phyloP scores from a whole-genome alignment of 139 green algal genomes.

The Mychonastes homosphaera region DNA sequence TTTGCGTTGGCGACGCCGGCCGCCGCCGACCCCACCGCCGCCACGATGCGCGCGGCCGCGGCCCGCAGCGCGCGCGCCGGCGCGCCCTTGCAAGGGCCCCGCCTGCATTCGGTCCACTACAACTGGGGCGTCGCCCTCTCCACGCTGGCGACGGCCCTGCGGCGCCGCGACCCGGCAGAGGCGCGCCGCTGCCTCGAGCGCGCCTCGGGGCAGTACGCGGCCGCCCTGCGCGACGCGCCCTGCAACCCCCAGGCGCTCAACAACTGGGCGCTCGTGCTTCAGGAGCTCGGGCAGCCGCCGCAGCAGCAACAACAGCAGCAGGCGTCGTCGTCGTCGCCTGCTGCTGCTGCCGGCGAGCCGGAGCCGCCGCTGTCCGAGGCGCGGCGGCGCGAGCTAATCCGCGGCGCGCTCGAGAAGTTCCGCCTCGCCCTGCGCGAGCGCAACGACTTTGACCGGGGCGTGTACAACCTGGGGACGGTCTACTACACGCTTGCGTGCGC shows the following conservation, averaged over 20 bases:
- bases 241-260: conserved; percentile 69
- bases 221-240: conserved; percentile 38
- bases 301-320: too few relatives aligned
- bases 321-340: too few relatives aligned
- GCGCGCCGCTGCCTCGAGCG: conserved; percentile 24
- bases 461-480: conserved; percentile 72
- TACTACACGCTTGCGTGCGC: conserved; percentile 57
- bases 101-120: too few relatives aligned
- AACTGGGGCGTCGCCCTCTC: conserved; percentile 68
- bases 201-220: conserved; percentile 52
- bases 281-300: conserved; percentile 33
- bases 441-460: conserved; percentile 62
- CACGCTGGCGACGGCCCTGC: conserved; percentile 44
- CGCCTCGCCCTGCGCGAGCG: conserved; percentile 45
- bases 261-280: conserved; percentile 73
- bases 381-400: conserved; percentile 31
- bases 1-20: too few relatives aligned
- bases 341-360: not conserved
- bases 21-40: too few relatives aligned
- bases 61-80: too few relatives aligned
- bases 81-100: too few relatives aligned
- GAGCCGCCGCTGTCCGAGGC: conserved; percentile 18
- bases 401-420: conserved; percentile 51
- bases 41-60: too few relatives aligned
- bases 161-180: conserved; percentile 11